Base-by-base conservation (phyloP, 805 yeast genomes). In the Teunomyces pallodes region DNA sequence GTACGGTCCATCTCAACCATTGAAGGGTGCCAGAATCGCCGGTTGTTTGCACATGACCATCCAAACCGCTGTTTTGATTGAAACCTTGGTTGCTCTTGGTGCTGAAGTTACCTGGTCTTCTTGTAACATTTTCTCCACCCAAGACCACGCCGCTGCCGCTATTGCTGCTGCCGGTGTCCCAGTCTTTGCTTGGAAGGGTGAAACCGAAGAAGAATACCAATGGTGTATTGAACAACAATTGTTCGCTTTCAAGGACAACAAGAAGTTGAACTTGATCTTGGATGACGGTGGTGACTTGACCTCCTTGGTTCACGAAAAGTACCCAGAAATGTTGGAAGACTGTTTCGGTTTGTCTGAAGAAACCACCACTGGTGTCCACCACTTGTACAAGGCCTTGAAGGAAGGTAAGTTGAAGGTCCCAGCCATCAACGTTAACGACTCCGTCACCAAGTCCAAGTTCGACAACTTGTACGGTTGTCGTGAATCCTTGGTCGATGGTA, bases 151-250 rank as follows among this genome's bases (percentile, higher is more conserved):
- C 62, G 98, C 99, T 65, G 97, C 99, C 67, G 98, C 98, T 65
- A 94, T 92, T 74, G 99, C 99, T 64, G 99, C 98, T 61, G 75
- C 97, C 60, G 99, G 99, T 79, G 95, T 92, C 52, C 98, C 99
- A 69, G 99, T 92, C 59, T 92, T 90, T 64, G 99, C 99, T 66
- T 92, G 99, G 99, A 92, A 92, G 84, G 98, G 99, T 74, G 98
- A 92, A 84, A 90, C 98, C 75, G 99, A 92, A 77, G 98, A 92
- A 82, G 99, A 92, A 81, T 94, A 92, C 84, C 70, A 83, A 69
- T 92, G 99, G 99, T 92, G 99, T 84, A 89, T 92, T 65, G 97
- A 94, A 81, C 98, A 92, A 81, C 98, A 94, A 82, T 86, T 92
- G 75, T 90, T 87, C 68, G 88, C 98, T 55, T 92, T 92, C 92